Evolutionary conservation across 306 rosid species (phyloP).

Genomic region (Cucurbita argyrosperma): DNA sequence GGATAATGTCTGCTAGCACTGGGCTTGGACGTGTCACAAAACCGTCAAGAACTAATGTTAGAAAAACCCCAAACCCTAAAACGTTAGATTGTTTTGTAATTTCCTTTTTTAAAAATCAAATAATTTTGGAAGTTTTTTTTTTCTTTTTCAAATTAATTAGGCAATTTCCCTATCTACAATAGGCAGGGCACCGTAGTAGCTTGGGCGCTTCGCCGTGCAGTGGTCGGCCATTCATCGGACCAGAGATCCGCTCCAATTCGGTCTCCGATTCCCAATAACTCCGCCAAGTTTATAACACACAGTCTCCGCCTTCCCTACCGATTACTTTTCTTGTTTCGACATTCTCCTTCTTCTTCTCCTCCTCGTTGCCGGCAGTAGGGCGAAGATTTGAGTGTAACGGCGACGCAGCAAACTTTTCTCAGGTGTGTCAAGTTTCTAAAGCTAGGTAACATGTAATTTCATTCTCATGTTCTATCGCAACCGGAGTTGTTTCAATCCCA

Average conservation of each 20-base stretch:
- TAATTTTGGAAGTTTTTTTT: no score
- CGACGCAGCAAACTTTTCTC: not conserved
- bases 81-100: no score
- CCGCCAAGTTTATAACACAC: not conserved
- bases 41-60: no score
- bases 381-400: not conserved
- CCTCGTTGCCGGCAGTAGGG: not conserved
- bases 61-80: no score
- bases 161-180: no score
- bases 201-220: not conserved
- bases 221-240: not conserved
- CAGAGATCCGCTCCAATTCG: not conserved
- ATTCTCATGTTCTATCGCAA: not conserved
- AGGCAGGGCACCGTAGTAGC: not conserved
- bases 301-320: not conserved
- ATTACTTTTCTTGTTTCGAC: not conserved
- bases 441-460: not conserved
- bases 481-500: not conserved
- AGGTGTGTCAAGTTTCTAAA: not conserved
- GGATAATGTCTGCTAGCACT: no score
- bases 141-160: no score
- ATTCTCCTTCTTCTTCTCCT: not conserved
- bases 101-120: no score
- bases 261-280: not conserved
- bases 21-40: no score